phyloP scores from a whole-genome alignment of 1,284 basidiomycete genomes.

The Ustilago bromivora region DNA sequence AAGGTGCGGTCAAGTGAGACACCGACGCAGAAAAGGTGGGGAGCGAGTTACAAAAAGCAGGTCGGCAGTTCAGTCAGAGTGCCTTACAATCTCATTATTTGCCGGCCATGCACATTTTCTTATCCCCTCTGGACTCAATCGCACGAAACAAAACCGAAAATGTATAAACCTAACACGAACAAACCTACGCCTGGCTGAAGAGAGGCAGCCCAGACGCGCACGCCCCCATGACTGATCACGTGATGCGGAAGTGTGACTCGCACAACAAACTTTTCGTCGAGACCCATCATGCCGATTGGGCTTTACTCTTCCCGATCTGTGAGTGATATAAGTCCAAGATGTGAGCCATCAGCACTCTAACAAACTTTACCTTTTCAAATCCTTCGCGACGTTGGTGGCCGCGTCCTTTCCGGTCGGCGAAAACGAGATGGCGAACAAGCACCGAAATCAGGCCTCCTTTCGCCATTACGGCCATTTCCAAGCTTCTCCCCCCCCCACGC shows the following conservation, averaged over 20 bases:
- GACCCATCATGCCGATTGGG: too few species aligned
- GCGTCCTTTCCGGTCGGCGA: slow-evolving; percentile 26
- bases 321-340: too few species aligned
- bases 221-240: too few species aligned
- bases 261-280: too few species aligned
- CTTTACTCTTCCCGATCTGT: not conserved
- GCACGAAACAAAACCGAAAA: too few species aligned
- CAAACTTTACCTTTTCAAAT: not conserved
- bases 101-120: too few species aligned
- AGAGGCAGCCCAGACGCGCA: too few species aligned
- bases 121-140: too few species aligned
- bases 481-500: not conserved
- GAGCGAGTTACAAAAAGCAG: not conserved
- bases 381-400: slow-evolving; percentile 2
- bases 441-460: slow-evolving; percentile 8
- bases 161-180: too few species aligned
- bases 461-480: slow-evolving; percentile 6
- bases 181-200: too few species aligned
- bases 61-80: not conserved
- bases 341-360: too few species aligned
- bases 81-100: not conserved
- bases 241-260: too few species aligned
- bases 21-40: slow-evolving; percentile 8
- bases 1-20: slow-evolving; percentile 13
- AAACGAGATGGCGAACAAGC: not conserved